These are phyloP conservation scores for Penicillium roqueforti DNA, from an alignment of 495 filamentous ascomycete genomes.

Conservation along the genomic window DNA sequence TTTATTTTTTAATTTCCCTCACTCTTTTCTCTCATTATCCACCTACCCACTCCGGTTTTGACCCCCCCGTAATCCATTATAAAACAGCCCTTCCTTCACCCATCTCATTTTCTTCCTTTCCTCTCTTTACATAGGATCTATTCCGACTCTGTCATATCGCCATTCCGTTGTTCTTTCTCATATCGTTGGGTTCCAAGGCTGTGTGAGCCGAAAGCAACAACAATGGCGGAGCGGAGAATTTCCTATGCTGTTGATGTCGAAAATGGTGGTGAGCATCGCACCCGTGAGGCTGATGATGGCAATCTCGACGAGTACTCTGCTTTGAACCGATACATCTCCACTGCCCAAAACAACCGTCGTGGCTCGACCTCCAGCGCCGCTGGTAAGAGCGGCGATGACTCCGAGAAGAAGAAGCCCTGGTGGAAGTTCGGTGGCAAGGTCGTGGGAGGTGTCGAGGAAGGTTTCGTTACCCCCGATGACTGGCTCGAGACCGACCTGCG, in stretches of 20 bases:
- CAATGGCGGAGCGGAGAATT: conserved; percentile 52
- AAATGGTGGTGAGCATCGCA: conserved; percentile 45
- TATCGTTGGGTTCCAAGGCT: conserved; percentile 43
- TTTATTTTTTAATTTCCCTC: conserved; percentile 21
- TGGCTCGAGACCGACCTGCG: conserved; percentile 71
- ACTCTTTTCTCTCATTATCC: conserved; percentile 21
- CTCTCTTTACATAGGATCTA: conserved; percentile 35
- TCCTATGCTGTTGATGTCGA: conserved; percentile 52
- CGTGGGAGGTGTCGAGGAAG: conserved; percentile 32
- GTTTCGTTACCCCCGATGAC: conserved; percentile 60
- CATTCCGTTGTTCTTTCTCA: conserved; percentile 39
- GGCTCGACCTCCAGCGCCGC: conserved; percentile 52
- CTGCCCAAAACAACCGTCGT: conserved; percentile 57
- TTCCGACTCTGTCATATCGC: conserved; percentile 45
- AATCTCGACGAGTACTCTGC: conserved; percentile 50
- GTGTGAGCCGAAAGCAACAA: conserved; percentile 46
- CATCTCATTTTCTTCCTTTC: conserved; percentile 22
- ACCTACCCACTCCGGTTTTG: conserved; percentile 25
- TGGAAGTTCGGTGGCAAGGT: conserved; percentile 54
- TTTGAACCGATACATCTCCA: conserved; percentile 63
- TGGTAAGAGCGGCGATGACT: conserved; percentile 28
- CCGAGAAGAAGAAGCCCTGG: conserved; percentile 50
- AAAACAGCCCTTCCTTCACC: conserved; percentile 32
- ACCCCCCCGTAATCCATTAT: conserved; percentile 27
- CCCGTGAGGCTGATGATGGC: conserved; percentile 30